These are phyloP conservation scores for Rhizoclosmatium globosum DNA, from an alignment of 192 early-diverging fungal genomes.

Conservation along the genomic window DNA sequence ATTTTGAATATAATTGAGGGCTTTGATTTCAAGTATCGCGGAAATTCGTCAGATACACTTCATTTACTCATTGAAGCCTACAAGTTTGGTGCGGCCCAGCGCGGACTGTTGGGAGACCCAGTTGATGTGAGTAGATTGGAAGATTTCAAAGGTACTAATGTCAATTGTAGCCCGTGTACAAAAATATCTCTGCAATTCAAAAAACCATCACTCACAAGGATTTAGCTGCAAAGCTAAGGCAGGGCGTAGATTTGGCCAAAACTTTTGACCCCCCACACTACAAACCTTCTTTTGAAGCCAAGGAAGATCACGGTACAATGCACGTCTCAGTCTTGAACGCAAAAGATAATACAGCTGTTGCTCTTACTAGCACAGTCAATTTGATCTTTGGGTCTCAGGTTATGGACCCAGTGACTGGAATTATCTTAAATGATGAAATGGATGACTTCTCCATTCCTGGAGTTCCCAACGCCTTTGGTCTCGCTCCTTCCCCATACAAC, in stretches of 20 bases:
- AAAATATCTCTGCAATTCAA: conserved; percentile 65
- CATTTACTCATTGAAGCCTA: conserved; percentile 89
- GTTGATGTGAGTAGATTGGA: conserved; percentile 37
- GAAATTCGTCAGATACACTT: conserved; percentile 67
- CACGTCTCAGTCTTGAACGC: conserved; percentile 84
- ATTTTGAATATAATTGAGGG: conserved; percentile 90
- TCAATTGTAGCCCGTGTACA: conserved; percentile 45
- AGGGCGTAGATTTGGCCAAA: conserved; percentile 74
- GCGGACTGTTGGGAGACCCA: conserved; percentile 85
- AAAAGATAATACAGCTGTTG: conserved; percentile 75
- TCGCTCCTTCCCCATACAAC: conserved; percentile 87
- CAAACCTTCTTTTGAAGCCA: conserved; percentile 77
- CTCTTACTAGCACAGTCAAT: conserved; percentile 89
- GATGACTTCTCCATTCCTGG: conserved; percentile 83
- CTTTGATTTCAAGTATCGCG: conserved; percentile 69
- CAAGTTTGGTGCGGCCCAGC: conserved; percentile 86
- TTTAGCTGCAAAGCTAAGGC: conserved; percentile 68
- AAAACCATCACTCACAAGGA: conserved; percentile 74
- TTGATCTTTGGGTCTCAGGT: conserved; percentile 88
- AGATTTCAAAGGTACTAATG: too few relatives aligned
- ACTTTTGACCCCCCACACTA: conserved; percentile 83
- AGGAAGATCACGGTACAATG: conserved; percentile 89
- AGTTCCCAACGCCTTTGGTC: conserved; percentile 68
- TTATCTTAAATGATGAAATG: conserved; percentile 96
- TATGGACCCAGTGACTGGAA: conserved; percentile 84